Base-by-base conservation (phyloP, 2,329 filamentous ascomycete genomes). In the Trichoderma gracile region DNA sequence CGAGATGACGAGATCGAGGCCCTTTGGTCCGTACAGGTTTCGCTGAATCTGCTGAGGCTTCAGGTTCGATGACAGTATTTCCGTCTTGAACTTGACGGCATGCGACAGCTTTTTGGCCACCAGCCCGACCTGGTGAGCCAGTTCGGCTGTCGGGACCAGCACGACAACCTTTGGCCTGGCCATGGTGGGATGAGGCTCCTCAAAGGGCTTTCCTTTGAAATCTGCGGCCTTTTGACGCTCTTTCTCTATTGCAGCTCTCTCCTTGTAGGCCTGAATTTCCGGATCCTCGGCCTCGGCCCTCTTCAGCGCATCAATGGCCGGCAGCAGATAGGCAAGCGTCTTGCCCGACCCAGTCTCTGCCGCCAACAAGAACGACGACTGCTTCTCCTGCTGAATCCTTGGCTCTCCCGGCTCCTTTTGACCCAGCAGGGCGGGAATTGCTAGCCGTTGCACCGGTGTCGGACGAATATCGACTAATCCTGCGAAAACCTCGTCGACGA, bases 331-430 rank as follows among this genome's bases (percentile, higher is more conserved):
- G 9, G 95, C 92, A 67, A 99, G 81, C 1, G 95, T 99, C 81
- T 99, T 99, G 66, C 95, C 95, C 0, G 95, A 98, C 14, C 95
- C 95, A 0, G 95, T 99, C 80, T 99, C 95, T 12, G 95, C 95
- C 4, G 95, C 95, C 56, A 99, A 82, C 14, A 99, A 82, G 73
- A 92, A 97, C 1, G 77, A 77, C 46, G 70, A 67, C 57, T 68
- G 66, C 78, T 80, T 84, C 66, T 78, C 77, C 69, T 73, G 82
- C 63, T 71, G 63, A 2, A 57, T 66, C 59, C 73, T 75, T n/a
- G 65, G 55, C 50, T 70, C 68, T 19, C 69, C 69, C 4, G 70
- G 66, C 7, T 67, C 66, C 25, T 81, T 74, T 71, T 87, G 80
- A 15, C 87, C 86, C 53, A 97, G 79, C 9, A 99, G 80, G 0